Evolutionary conservation across 169 alveolate genomes (phyloP), one percentile per base, ranked within the genome.

Genomic region (Cryptosporidium parvum): DNA sequence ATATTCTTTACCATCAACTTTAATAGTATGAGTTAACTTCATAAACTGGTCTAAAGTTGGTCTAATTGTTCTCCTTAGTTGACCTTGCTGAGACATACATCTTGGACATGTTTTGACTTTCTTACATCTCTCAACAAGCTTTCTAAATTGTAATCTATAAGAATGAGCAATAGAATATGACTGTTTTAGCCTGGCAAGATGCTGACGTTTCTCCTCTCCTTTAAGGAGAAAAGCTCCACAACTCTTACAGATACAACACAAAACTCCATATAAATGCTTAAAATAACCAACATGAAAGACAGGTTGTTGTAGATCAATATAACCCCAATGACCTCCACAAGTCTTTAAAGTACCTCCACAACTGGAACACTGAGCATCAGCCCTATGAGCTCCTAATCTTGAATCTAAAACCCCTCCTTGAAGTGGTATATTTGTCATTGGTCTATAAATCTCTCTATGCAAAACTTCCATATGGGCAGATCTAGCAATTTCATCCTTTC

Each of bases 301-400:
- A 26, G 99, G 99, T 75, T 97, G 92, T 75, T 95, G 97, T 80
- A 99, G 93, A 72, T 95, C 95, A 48, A 98, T 93, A 86, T 94
- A 97, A 7, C 99, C 99, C 94, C 97, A 98, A 86, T 98, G 99
- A 10, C 99, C 99, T 35, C 99, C 98, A 93, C 99, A 98, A 71
- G 96, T 96, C 48, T 89, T 94, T 61, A 94, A 70, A 70, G 92
- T 93, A 65, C 95, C 93, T 18, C 95, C 93, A 85, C 99, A 98
- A 42, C 99, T 97, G 35, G 95, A 94, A 92, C 99, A 98, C 12
- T 85, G 65, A 21, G 86, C 56, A 31, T 70, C 85, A 18, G 91
- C 85, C 29, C 85, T 26, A 68, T 62, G 70, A 37, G 85, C 89
- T 21, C 91, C 93, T 45, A 94, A 75, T 85, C 91, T 93, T 18